Evolutionary conservation across 306 rosid genomes (phyloP).

Genomic region (Rubus parviflorus): DNA sequence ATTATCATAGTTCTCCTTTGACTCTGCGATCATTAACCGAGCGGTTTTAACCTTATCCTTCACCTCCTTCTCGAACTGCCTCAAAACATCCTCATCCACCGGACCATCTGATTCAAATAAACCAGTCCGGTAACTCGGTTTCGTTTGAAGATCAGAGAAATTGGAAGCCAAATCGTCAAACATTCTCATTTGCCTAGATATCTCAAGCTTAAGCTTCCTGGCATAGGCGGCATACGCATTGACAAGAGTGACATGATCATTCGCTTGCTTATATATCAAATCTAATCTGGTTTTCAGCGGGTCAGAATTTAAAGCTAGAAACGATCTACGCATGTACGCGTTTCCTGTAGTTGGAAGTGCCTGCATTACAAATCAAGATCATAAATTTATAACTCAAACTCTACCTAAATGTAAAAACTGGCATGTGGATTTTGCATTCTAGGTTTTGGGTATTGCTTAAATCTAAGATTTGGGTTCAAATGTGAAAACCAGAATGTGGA

Average conservation of each 20-base stretch:
- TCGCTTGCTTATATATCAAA: slow-evolving; percentile 92
- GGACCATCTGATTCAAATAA: slow-evolving; percentile 80
- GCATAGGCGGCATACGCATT: slow-evolving; percentile 98
- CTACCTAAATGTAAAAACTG: not conserved
- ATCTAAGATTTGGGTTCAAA: not conserved
- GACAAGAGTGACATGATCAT: slow-evolving; percentile 85
- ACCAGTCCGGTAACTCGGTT: slow-evolving; percentile 53
- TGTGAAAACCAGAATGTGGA: not conserved
- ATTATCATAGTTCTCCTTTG: slow-evolving; percentile 91
- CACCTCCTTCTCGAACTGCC: slow-evolving; percentile 98
- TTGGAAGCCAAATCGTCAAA: slow-evolving; percentile 83
- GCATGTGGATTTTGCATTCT: not conserved
- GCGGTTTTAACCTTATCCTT: slow-evolving; percentile 92
- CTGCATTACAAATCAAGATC: slow-evolving; percentile 39
- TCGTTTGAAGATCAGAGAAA: slow-evolving; percentile 62
- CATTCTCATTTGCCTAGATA: slow-evolving; percentile 77
- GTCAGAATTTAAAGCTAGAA: slow-evolving; percentile 91
- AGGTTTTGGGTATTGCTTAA: not conserved
- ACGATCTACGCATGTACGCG: slow-evolving; percentile 79
- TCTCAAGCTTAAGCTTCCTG: slow-evolving; percentile 98
- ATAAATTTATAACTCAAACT: not conserved
- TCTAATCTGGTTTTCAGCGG: slow-evolving; percentile 81
- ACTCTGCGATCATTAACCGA: slow-evolving; percentile 70
- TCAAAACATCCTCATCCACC: slow-evolving; percentile 78
- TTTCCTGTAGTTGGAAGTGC: slow-evolving; percentile 79